Percentiles rank a stretch among this genome's conserved stretches.
Evolutionary conservation across 345 rosid species (phyloP).

Genomic region (Trapa bicornis): DNA sequence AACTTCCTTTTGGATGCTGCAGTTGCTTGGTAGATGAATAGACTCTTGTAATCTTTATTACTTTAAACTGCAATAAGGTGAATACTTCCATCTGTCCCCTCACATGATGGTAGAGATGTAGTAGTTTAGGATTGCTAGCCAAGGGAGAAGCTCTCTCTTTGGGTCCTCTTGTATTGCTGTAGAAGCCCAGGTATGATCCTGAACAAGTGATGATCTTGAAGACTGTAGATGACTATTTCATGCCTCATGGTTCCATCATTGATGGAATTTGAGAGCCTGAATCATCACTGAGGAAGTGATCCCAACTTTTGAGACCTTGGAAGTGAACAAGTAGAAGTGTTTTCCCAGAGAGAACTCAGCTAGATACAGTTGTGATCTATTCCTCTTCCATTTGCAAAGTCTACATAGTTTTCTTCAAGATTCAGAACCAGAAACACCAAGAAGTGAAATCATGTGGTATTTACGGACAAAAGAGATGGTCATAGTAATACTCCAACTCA

Average conservation of each 20-base stretch:
- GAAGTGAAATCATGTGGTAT: background rate
- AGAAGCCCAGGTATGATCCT: background rate
- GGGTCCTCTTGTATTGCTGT: background rate
- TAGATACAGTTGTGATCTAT: background rate
- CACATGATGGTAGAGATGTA: too few species aligned
- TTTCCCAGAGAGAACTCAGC: background rate
- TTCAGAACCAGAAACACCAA: background rate
- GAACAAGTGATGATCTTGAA: background rate
- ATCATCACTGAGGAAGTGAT: too few species aligned
- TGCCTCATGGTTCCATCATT: background rate
- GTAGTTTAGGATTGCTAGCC: background rate
- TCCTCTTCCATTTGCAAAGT: background rate
- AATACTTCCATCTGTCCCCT: too few species aligned
- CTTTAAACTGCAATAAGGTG: too few species aligned
- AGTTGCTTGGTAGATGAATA: too few species aligned
- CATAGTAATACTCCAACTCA: conserved; percentile 46
- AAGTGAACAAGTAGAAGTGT: too few species aligned
- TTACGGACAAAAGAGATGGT: conserved; percentile 45
- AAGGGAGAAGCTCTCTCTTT: background rate
- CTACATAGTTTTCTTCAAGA: background rate
- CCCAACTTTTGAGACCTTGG: too few species aligned
- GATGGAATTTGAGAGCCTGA: too few species aligned
- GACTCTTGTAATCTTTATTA: too few species aligned
- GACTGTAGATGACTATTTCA: background rate
- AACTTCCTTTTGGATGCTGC: too few species aligned